These are phyloP conservation scores for Aphanomyces euteiches DNA, from an alignment of 352 stramenopile species.

Conservation along the genomic window DNA sequence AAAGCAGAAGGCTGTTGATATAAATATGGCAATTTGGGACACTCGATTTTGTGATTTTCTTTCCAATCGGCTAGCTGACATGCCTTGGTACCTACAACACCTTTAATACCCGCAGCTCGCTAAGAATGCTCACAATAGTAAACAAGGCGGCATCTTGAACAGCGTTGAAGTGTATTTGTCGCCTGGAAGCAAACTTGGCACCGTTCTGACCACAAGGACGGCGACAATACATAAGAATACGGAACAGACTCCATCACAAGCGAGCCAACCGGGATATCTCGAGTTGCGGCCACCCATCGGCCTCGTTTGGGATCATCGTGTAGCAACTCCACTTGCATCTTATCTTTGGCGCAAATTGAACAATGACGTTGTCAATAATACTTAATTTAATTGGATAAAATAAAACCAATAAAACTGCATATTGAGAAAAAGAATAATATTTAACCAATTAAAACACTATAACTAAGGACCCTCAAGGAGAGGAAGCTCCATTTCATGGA, in stretches of 20 bases:
- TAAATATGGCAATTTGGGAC: conserved; percentile 45
- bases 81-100: conserved; percentile 44
- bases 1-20: conserved; percentile 38
- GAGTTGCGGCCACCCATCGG: conserved; percentile 21
- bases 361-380: too few relatives aligned
- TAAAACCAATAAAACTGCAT: too few relatives aligned
- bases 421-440: too few relatives aligned
- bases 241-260: conserved; percentile 38
- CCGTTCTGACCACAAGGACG: conserved; percentile 50
- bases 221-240: conserved; percentile 46
- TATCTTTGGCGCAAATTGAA: too few relatives aligned
- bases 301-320: neutral
- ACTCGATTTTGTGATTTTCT: conserved; percentile 57
- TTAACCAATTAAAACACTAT: too few relatives aligned
- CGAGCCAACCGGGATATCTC: conserved; percentile 42
- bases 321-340: neutral
- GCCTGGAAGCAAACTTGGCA: conserved; percentile 62
- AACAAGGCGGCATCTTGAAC: conserved; percentile 47
- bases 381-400: too few relatives aligned
- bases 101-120: too few relatives aligned
- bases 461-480: too few relatives aligned
- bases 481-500: too few relatives aligned
- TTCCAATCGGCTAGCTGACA: conserved; percentile 68
- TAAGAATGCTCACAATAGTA: conserved; percentile 54
- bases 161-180: conserved; percentile 44